Conservation (phyloP, 2,329 filamentous ascomycete genomes). For the Calycina herbarum region DNA sequence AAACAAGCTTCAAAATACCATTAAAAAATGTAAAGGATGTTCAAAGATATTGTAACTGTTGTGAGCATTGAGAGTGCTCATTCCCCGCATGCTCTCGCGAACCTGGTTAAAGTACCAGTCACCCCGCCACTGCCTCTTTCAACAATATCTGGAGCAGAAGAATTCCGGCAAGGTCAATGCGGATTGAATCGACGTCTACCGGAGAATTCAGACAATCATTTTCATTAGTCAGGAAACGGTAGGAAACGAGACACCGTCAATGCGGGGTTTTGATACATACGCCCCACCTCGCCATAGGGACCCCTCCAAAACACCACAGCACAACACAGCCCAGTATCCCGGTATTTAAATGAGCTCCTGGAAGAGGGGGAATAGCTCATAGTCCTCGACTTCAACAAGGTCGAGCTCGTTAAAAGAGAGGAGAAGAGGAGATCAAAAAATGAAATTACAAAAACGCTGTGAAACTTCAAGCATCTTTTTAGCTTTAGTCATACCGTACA, state of each 20-base stretch:
- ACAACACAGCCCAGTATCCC: background rate
- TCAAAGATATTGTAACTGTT: background rate
- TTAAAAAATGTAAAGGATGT: too few relatives aligned
- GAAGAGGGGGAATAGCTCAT: too few relatives aligned
- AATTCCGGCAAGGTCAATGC: background rate
- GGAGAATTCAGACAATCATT: background rate
- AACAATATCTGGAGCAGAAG: background rate
- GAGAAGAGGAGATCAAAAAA: background rate
- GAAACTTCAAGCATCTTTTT: background rate
- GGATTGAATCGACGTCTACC: background rate
- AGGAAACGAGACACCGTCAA: background rate
- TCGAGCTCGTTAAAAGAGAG: background rate
- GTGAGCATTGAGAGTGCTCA: background rate
- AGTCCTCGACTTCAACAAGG: background rate
- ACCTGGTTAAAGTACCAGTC: background rate
- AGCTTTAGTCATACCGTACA: background rate
- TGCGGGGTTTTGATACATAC: background rate
- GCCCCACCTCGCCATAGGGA: background rate
- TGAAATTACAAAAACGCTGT: background rate
- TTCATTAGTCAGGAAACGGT: background rate
- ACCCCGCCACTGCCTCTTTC: background rate
- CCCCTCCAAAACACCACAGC: background rate
- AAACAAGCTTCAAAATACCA: too few relatives aligned
- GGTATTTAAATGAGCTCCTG: background rate
- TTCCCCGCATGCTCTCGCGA: background rate